phyloP scores from a whole-genome alignment of 2,329 filamentous ascomycete genomes.

The Fusarium graminum region DNA sequence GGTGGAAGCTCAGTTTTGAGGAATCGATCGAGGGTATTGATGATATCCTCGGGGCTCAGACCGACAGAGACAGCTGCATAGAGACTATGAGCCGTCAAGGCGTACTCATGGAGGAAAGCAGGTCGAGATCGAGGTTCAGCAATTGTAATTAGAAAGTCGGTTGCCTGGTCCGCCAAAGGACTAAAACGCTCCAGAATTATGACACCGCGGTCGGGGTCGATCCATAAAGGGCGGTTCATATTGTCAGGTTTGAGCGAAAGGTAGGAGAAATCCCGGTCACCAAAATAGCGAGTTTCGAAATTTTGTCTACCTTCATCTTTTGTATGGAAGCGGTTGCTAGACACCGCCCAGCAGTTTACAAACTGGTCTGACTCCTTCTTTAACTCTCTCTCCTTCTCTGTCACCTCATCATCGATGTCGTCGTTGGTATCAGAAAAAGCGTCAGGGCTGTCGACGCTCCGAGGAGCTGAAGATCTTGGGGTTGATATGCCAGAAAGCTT shows the following conservation, averaged over 20 bases:
- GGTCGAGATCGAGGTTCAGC: slow-evolving; percentile 93
- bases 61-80: slow-evolving; percentile 97
- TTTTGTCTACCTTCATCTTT: too few species aligned
- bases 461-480: too few species aligned
- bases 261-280: slow-evolving; percentile 80
- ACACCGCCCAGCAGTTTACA: too few species aligned
- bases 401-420: too few species aligned
- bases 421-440: too few species aligned
- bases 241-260: slow-evolving; percentile 89
- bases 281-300: slow-evolving; percentile 48
- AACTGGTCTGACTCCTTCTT: too few species aligned
- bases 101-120: slow-evolving; percentile 92
- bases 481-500: too few species aligned
- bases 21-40: slow-evolving; percentile 86
- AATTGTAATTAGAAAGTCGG: slow-evolving; percentile 96
- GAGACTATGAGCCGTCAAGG: slow-evolving; percentile 89
- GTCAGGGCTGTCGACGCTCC: too few species aligned
- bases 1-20: slow-evolving; percentile 89
- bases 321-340: too few species aligned
- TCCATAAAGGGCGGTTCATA: slow-evolving; percentile 90
- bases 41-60: slow-evolving; percentile 89
- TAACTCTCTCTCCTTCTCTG: too few species aligned
- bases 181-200: slow-evolving; percentile 97
- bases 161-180: slow-evolving; percentile 84
- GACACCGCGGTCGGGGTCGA: slow-evolving; percentile 85